These are phyloP conservation scores for Carallia pectinifolia DNA, from an alignment of 345 rosid genomes.

Conservation along the genomic window DNA sequence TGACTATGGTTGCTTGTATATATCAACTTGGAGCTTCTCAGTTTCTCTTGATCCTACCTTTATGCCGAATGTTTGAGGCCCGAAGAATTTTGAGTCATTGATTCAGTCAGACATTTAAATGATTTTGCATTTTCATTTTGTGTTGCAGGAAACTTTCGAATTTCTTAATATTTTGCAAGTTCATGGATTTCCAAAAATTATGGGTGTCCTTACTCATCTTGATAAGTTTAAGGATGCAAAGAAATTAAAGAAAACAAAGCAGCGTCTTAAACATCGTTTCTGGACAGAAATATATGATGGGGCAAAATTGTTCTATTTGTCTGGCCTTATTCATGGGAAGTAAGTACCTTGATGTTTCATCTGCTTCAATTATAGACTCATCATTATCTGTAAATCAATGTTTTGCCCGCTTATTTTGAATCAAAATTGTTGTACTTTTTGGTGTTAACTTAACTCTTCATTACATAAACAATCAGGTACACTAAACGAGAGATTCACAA, in stretches of 20 bases:
- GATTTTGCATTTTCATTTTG: slow-evolving; percentile 13
- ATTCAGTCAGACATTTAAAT: neutral
- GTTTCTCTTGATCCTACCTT: neutral
- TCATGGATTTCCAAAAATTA: slow-evolving; percentile 90
- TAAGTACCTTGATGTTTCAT: slow-evolving; percentile 36
- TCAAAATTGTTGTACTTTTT: neutral
- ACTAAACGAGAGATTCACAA: slow-evolving; percentile 74
- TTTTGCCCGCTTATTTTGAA: neutral
- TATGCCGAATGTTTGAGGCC: neutral
- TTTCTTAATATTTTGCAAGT: slow-evolving; percentile 92
- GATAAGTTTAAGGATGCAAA: slow-evolving; percentile 89
- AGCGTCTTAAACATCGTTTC: slow-evolving; percentile 90
- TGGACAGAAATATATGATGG: slow-evolving; percentile 92
- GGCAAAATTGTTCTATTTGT: slow-evolving; percentile 85
- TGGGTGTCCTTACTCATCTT: slow-evolving; percentile 98
- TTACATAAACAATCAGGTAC: slow-evolving; percentile 52
- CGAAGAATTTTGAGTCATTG: neutral
- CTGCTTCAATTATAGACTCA: neutral
- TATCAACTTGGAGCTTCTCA: neutral
- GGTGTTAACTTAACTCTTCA: neutral
- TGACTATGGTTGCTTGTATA: neutral
- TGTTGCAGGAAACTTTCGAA: slow-evolving; percentile 85
- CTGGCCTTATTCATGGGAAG: slow-evolving; percentile 88
- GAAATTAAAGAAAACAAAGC: slow-evolving; percentile 84
- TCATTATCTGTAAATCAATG: neutral